Evolutionary conservation across 345 rosid species (phyloP), one percentile per base, ranked within the genome.

Genomic region (Barbarea vulgaris): DNA sequence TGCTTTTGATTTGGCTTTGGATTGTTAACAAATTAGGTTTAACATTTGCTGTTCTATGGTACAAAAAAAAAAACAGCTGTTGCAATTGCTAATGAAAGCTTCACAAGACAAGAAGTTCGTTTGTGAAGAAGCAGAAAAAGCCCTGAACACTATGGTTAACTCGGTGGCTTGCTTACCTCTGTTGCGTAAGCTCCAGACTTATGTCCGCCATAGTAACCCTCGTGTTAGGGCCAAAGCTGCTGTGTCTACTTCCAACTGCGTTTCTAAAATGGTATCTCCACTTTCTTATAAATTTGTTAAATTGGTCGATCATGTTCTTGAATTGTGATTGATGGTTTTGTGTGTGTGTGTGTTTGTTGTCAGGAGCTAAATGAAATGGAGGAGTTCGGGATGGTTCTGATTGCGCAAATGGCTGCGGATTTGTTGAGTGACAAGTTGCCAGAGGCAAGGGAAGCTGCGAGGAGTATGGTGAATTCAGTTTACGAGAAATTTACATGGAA

Each of bases 71-170:
- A 51, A 13, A 77, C 72, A 77, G 80, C 1, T 77, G 15, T 11
- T 77, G 33, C 80, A 77, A 55, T 39, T 93, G 59, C 81, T 93
- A 24, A 84, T 94, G 67, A 94, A 94, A 89, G 95, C 97, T 59
- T 91, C 91, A 39, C 97, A 90, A 70, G 98, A 94, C 84, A 94
- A 94, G 81, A 74, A 82, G 76, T 94, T 94, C 68, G 95, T 94
- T 19, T 88, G 98, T 31, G 97, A 94, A 81, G 93, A 88, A 84
- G 98, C 98, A 18, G 91, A 88, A 3, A 84, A 64, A 79, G 82
- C 98, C 0, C 64, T 94, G 52, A 81, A 41, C 63, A 66, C 74
- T 0, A 84, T 90, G 93, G 92, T 87, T 44, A 80, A 71, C 9
- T 84, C 85, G 9, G 83, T 86, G 25, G 57, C 88, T 81, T 83